Conservation (phyloP, 2,329 filamentous ascomycete genomes). For the Ascochyta fabae region DNA sequence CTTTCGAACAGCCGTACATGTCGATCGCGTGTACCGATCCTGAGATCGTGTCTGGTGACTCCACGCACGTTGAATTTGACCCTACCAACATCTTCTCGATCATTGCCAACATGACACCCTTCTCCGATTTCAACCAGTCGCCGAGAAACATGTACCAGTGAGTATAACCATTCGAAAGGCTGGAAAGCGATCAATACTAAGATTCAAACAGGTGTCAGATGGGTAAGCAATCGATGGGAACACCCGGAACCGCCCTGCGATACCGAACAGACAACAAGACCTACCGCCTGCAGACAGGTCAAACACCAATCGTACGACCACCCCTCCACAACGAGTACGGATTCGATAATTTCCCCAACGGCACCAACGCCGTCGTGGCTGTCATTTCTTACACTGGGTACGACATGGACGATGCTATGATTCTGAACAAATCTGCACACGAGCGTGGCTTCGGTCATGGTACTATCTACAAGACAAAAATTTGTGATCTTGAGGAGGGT, state of each 20-base stretch:
- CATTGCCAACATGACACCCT: conserved; percentile 97
- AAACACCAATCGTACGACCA: conserved; percentile 90
- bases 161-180: neutral
- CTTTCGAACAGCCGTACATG: conserved; percentile 98
- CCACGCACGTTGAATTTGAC: conserved; percentile 91
- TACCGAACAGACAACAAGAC: conserved; percentile 97
- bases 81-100: conserved; percentile 98
- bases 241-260: conserved; percentile 80
- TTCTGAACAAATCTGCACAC: conserved; percentile 95
- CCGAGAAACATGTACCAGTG: conserved; percentile 93
- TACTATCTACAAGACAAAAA: conserved; percentile 97
- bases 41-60: conserved; percentile 85
- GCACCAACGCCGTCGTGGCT: conserved; percentile 91
- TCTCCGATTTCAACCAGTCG: conserved; percentile 98
- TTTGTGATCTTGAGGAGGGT: conserved; percentile 84
- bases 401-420: conserved; percentile 99
- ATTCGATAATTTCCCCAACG: conserved; percentile 97
- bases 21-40: conserved; percentile 90
- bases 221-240: conserved; percentile 99
- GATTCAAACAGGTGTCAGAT: conserved; percentile 57
- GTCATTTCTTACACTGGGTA: conserved; percentile 99
- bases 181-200: too few relatives aligned
- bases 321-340: conserved; percentile 96
- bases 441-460: conserved; percentile 95
- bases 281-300: conserved; percentile 92